Evolutionary conservation across 805 yeast species (phyloP).

Genomic region (Saccharomycopsis babjevae): DNA sequence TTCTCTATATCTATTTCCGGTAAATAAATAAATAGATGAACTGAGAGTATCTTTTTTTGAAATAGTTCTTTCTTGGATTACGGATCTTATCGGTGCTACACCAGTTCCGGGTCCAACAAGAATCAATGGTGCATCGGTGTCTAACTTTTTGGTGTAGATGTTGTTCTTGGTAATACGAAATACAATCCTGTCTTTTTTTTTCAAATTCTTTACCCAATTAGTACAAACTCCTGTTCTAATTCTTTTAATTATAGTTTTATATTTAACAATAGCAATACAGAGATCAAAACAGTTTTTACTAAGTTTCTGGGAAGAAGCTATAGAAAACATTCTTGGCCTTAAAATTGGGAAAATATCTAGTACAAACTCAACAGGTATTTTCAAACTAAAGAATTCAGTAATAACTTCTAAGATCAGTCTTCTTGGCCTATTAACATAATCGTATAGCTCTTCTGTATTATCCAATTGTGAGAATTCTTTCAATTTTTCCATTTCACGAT

Average conservation of each 20-base stretch:
- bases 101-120: slow-evolving; percentile 95
- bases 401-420: slow-evolving; percentile 78
- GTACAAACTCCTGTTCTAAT: slow-evolving; percentile 13
- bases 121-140: slow-evolving; percentile 38
- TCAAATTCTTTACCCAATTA: slow-evolving; percentile 3
- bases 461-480: slow-evolving; percentile 62
- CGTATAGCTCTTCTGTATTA: slow-evolving; percentile 72
- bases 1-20: slow-evolving; percentile 58
- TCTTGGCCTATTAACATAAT: slow-evolving; percentile 90
- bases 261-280: slow-evolving; percentile 77
- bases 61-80: slow-evolving; percentile 36
- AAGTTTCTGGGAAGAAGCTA: slow-evolving; percentile 52
- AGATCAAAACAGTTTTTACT: slow-evolving; percentile 40
- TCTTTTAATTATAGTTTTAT: slow-evolving; percentile 64
- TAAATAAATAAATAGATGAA: slow-evolving; percentile 44
- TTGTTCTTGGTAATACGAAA: slow-evolving; percentile 4
- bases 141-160: background rate
- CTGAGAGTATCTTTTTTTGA: background rate
- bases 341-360: slow-evolving; percentile 71
- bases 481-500: slow-evolving; percentile 65
- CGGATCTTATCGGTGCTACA: slow-evolving; percentile 79
- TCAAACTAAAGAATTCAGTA: slow-evolving; percentile 67
- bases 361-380: slow-evolving; percentile 64
- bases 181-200: slow-evolving; percentile 22
- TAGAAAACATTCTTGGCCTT: slow-evolving; percentile 75